Evolutionary conservation across 768 basidiomycete genomes (phyloP).

Genomic region (Suillus sp.): DNA sequence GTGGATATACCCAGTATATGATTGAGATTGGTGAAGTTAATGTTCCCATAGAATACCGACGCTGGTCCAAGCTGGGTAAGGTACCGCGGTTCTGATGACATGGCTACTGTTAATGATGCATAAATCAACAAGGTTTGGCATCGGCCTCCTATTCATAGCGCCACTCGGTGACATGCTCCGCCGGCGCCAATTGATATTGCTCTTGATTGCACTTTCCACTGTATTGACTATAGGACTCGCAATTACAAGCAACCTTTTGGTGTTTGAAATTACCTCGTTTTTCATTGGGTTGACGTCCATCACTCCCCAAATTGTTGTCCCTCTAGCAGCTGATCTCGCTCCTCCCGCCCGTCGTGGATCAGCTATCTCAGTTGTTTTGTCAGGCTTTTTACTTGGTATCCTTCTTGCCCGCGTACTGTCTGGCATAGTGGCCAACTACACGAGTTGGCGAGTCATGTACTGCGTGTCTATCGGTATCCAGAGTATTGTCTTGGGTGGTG

Average conservation of each 20-base stretch:
- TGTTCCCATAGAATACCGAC: constrained; percentile 53
- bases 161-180: constrained; percentile 51
- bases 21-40: constrained; percentile 12
- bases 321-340: constrained; percentile 48
- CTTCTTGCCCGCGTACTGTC: constrained; percentile 35
- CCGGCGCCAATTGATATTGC: constrained; percentile 42
- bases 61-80: constrained; percentile 66
- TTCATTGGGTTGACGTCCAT: constrained; percentile 43
- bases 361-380: constrained; percentile 36
- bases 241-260: constrained; percentile 31
- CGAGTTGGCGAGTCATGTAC: constrained; percentile 43
- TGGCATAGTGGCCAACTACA: constrained; percentile 43
- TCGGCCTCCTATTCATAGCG: constrained; percentile 47
- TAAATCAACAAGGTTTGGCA: background rate
- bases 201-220: constrained; percentile 34
- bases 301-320: constrained; percentile 42
- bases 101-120: background rate
- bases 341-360: constrained; percentile 25
- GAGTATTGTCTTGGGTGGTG: constrained; percentile 27
- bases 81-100: background rate
- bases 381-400: constrained; percentile 31
- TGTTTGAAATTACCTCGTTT: constrained; percentile 37
- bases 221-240: constrained; percentile 44
- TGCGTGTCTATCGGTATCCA: constrained; percentile 43
- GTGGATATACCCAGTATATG: background rate